These are phyloP conservation scores for Bathelium albidoporum DNA, from an alignment of 495 filamentous ascomycete genomes.

Conservation along the genomic window DNA sequence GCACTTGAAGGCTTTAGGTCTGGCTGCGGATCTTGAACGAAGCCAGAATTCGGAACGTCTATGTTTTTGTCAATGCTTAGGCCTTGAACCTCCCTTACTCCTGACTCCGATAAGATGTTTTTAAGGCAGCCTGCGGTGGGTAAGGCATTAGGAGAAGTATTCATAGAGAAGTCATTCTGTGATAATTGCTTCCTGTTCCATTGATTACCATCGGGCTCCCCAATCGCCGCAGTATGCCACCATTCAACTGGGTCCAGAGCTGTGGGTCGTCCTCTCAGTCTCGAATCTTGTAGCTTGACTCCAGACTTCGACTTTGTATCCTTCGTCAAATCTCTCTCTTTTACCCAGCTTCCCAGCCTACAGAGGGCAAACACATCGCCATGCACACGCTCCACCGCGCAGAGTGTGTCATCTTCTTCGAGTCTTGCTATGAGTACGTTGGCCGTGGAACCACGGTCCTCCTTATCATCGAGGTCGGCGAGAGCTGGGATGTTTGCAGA, in stretches of 20 bases:
- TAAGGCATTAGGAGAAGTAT: background rate
- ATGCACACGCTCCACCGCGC: slow-evolving; percentile 63
- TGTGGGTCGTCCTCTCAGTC: slow-evolving; percentile 33
- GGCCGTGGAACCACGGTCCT: slow-evolving; percentile 4
- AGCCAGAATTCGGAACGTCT: background rate
- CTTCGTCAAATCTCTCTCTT: slow-evolving; percentile 32
- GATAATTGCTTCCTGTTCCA: background rate
- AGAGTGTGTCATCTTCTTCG: slow-evolving; percentile 47
- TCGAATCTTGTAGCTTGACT: slow-evolving; percentile 34
- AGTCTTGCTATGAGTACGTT: slow-evolving; percentile 56
- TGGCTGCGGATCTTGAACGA: slow-evolving; percentile 9
- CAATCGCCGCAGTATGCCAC: slow-evolving; percentile 14
- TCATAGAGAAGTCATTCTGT: background rate
- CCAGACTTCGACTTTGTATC: slow-evolving; percentile 29
- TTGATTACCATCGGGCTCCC: background rate
- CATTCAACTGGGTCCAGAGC: slow-evolving; percentile 17
- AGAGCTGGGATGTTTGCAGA: slow-evolving; percentile 24
- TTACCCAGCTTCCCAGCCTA: slow-evolving; percentile 57
- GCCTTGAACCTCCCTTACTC: no score
- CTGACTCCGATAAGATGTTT: no score
- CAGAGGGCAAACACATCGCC: slow-evolving; percentile 59
- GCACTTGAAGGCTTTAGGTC: slow-evolving; percentile 40
- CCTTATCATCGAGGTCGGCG: slow-evolving; percentile 16
- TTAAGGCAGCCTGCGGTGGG: background rate
- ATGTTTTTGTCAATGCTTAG: no score